Base-by-base conservation (phyloP, 352 stramenopile species). In the Phytophthora litchii region DNA sequence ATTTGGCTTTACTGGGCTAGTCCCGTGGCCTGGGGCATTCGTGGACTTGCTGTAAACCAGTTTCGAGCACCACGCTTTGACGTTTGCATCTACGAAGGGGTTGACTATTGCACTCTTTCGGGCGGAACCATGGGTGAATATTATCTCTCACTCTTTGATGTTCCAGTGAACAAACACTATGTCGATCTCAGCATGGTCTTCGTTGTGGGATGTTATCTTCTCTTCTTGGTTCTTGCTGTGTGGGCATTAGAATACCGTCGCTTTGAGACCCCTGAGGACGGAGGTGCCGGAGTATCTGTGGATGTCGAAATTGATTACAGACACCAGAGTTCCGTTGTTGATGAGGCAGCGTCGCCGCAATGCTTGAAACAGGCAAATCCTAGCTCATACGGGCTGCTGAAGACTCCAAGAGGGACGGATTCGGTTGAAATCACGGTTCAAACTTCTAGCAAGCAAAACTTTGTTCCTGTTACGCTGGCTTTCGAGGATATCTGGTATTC, bases 401-500 rank as follows among this genome's bases (percentile, higher is more conserved):
- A 72, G 44, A 75, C 70, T 8, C 70, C 70, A 32, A 40, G 51
- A 36, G 50, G 32, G 4, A 59, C 37, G 7, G 53, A 60, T 3
- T 53, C 55, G 1, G 29, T 78, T 11, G 42, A 37, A 17, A 55
- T 71, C 43, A 40, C 56, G 2, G 21, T 67, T 11, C 51, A 58
- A 21, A 37, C 45, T 52, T 13, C 31, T 14, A n/a, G 3, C 11
- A 62, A 64, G 12, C 31, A 27, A 5, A 63, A 62, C 43, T 78
- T 81, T 40, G 41, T 64, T 19, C 75, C 73, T 3, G 73, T 80
- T 3, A 78, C 67, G 4, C 44, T 85, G 5, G 72, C 67, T 1
- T 80, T 85, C 27, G 50, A 79, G 27, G 52, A 83, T 31, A 51
- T 77, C 43, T 72, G 69, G 69, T 77, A 77, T 40, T 74, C 64